Conservation (phyloP, 1,284 basidiomycete genomes). For the Filobasidium uniguttulatum region DNA sequence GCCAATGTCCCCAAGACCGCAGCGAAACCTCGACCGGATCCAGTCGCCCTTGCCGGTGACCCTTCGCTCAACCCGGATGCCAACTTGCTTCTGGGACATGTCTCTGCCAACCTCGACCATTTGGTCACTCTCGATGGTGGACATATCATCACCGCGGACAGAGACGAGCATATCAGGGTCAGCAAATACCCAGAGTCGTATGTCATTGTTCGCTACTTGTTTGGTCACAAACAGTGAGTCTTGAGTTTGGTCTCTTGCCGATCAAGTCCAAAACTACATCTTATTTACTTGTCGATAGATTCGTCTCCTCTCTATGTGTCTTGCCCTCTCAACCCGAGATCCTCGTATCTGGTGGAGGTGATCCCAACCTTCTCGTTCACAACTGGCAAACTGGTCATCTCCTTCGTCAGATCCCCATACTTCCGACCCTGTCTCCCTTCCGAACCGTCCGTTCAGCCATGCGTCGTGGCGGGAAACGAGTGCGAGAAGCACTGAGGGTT, state of each 20-base stretch:
- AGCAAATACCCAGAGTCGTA: constrained; percentile 74
- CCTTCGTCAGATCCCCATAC: constrained; percentile 45
- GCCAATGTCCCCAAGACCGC: constrained; percentile 33
- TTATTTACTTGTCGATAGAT: constrained; percentile 41
- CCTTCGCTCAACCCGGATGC: constrained; percentile 49
- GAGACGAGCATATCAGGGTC: constrained; percentile 86
- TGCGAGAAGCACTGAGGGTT: constrained; percentile 25
- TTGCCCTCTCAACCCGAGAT: constrained; percentile 42
- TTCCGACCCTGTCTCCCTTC: constrained; percentile 47
- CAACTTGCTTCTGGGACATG: constrained; percentile 61
- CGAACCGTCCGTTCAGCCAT: constrained; percentile 42
- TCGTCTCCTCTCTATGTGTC: constrained; percentile 64
- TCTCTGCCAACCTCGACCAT: constrained; percentile 64
- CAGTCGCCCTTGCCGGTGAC: constrained; percentile 52
- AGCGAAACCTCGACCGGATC: constrained; percentile 19
- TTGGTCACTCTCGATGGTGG: constrained; percentile 52
- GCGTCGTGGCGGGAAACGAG: constrained; percentile 34
- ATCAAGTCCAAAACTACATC: constrained; percentile 5
- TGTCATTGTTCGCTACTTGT: constrained; percentile 66
- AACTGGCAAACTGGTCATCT: constrained; percentile 55
- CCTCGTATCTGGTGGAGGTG: constrained; percentile 77
- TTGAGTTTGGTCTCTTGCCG: neutral
- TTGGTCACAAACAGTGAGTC: constrained; percentile 65
- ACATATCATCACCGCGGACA: constrained; percentile 69
- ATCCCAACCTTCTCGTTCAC: constrained; percentile 62